These are phyloP conservation scores for Solanum peruvianum DNA, from an alignment of 257 asterid species.

Conservation along the genomic window DNA sequence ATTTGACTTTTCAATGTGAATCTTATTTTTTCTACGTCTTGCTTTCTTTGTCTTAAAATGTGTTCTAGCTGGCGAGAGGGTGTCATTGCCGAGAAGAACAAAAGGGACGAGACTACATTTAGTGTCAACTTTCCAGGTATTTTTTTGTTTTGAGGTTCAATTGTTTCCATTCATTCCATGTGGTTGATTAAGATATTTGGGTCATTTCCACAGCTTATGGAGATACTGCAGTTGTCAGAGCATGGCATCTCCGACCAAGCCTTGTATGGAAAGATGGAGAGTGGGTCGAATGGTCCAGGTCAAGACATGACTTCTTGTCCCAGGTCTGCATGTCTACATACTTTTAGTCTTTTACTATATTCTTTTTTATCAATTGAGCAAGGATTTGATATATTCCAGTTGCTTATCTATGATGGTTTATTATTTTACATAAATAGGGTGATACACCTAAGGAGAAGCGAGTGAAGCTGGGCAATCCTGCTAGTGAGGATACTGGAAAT, in stretches of 20 bases:
- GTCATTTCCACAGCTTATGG: constrained; percentile 40
- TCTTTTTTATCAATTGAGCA: not conserved
- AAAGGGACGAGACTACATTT: constrained; percentile 49
- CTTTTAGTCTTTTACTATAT: not conserved
- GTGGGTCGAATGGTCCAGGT: constrained; percentile 69
- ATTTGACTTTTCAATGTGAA: not conserved
- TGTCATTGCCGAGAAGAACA: constrained; percentile 53
- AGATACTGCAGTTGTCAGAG: constrained; percentile 45
- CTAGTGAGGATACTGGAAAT: constrained; percentile 37
- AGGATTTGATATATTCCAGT: not conserved
- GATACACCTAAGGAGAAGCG: constrained; percentile 81
- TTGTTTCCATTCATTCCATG: not conserved
- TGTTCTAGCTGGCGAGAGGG: constrained; percentile 91
- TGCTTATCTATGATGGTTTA: not conserved
- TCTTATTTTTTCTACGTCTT: not conserved
- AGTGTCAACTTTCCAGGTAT: constrained; percentile 80
- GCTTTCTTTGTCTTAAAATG: not conserved
- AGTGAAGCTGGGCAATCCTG: constrained; percentile 40
- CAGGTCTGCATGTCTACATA: constrained; percentile 32
- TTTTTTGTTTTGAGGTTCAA: not conserved
- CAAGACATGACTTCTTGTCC: constrained; percentile 29
- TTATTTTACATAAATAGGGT: constrained; percentile 37
- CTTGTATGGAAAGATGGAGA: constrained; percentile 71
- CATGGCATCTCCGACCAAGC: constrained; percentile 80
- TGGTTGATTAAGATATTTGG: not conserved